A percentile compares a stretch with the other conserved stretches of the same genome.
Evolutionary conservation across 2,329 filamentous ascomycete genomes (phyloP).

Genomic region (Colletotrichum godetiae): DNA sequence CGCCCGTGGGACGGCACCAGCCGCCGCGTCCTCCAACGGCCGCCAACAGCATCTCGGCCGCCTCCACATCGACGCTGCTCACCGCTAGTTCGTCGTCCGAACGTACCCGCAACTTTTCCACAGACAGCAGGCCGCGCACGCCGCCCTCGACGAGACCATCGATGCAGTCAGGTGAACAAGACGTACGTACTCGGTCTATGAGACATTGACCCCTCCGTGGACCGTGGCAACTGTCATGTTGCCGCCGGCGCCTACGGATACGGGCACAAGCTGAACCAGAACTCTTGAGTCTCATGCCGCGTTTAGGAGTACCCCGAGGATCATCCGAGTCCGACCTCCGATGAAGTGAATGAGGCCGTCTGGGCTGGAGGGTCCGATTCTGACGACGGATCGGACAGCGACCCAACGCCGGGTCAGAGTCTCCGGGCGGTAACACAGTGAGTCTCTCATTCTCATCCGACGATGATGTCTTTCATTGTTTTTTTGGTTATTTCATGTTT

Average conservation of each 20-base stretch:
- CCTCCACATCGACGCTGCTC: conserved; percentile 34
- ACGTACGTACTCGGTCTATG: conserved; percentile 10
- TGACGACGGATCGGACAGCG: conserved; percentile 23
- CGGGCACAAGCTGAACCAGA: neutral
- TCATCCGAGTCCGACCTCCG: conserved; percentile 31
- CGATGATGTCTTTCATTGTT: neutral
- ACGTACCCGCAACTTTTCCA: conserved; percentile 29
- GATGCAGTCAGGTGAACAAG: conserved; percentile 9
- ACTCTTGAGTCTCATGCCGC: neutral
- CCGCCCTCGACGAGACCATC: conserved; percentile 33
- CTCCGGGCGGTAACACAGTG: conserved; percentile 8
- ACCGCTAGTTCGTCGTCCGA: conserved; percentile 37
- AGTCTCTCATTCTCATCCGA: neutral
- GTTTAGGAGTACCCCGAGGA: conserved; percentile 23
- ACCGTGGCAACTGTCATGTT: neutral
- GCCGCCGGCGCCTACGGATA: too few species aligned
- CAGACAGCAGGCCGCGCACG: conserved; percentile 23
- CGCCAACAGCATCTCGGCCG: conserved; percentile 32
- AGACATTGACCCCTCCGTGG: neutral
- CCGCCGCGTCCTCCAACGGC: conserved; percentile 27
- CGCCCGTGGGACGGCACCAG: conserved; percentile 10
- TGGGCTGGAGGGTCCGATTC: conserved; percentile 32
- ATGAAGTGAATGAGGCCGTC: conserved; percentile 22
- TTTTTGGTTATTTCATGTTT: neutral
- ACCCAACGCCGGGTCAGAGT: conserved; percentile 5